Evolutionary conservation across 1,284 basidiomycete species (phyloP).

Genomic region (Leucocoprinus gongylophorus): DNA sequence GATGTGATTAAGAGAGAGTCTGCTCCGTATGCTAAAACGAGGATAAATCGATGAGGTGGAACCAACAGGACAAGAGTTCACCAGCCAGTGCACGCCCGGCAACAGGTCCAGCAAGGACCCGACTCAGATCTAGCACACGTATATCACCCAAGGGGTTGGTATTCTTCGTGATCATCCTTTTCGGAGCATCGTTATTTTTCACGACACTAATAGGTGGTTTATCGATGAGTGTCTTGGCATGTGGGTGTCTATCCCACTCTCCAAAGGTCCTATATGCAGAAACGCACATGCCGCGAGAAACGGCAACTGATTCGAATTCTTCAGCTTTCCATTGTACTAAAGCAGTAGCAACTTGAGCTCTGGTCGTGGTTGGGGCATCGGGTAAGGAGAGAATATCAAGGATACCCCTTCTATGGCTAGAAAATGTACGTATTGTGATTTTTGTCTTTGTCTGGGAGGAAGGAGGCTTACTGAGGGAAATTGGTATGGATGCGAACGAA

Average conservation of each 20-base stretch:
- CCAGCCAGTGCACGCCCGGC: constrained; percentile 56
- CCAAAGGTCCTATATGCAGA: constrained; percentile 45
- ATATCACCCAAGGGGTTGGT: constrained; percentile 66
- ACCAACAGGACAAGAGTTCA: constrained; percentile 17
- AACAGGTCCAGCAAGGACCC: constrained; percentile 85
- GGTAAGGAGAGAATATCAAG: constrained; percentile 39
- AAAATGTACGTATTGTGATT: background rate
- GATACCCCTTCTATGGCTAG: constrained; percentile 46
- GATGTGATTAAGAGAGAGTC: constrained; percentile 56
- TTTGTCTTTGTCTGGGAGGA: background rate
- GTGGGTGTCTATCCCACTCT: constrained; percentile 46
- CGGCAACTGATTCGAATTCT: constrained; percentile 46
- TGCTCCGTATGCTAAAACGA: constrained; percentile 46
- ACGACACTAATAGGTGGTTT: constrained; percentile 38
- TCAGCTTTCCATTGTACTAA: constrained; percentile 40
- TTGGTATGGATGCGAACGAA: constrained; percentile 57
- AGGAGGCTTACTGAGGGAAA: constrained; percentile 45
- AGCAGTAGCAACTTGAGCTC: constrained; percentile 34
- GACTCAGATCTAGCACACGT: constrained; percentile 78
- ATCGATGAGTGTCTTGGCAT: constrained; percentile 35
- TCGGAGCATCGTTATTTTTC: constrained; percentile 45
- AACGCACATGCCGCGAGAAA: constrained; percentile 43
- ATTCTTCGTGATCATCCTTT: constrained; percentile 18
- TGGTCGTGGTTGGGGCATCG: constrained; percentile 23
- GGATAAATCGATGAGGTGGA: background rate